Evolutionary conservation across 176 grass and related monocot species (phyloP).

Genomic region (Themeda triandra): DNA sequence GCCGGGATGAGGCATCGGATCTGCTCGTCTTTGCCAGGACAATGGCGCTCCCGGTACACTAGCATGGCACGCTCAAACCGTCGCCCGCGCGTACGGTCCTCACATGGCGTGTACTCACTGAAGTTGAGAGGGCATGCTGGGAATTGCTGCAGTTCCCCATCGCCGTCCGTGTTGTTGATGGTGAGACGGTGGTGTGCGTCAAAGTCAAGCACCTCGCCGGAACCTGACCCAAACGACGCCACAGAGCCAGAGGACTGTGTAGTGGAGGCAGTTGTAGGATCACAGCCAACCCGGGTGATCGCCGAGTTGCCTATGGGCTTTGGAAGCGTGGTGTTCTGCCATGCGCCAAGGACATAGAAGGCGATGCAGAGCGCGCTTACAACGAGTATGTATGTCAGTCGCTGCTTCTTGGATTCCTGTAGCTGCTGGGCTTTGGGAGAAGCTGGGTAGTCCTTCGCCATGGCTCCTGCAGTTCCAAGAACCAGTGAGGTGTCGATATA

Average conservation of each 20-base stretch:
- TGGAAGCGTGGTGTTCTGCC: constrained; percentile 65
- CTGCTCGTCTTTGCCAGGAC: constrained; percentile 70
- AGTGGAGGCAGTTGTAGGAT: not conserved
- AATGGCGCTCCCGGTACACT: constrained; percentile 83
- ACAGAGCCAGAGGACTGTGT: constrained; percentile 23
- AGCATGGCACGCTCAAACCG: constrained; percentile 69
- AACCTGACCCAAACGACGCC: constrained; percentile 29
- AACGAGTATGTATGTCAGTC: constrained; percentile 64
- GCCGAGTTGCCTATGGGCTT: constrained; percentile 29
- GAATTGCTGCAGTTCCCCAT: constrained; percentile 24
- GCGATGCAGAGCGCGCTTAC: constrained; percentile 68
- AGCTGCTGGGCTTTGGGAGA: constrained; percentile 78
- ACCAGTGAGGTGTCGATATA: constrained; percentile 2
- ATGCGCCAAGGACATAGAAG: constrained; percentile 86
- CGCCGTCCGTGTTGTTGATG: constrained; percentile 27
- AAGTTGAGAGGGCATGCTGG: constrained; percentile 68
- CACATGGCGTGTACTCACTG: constrained; percentile 91
- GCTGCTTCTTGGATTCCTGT: constrained; percentile 70
- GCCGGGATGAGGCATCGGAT: constrained; percentile 78
- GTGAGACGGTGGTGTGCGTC: constrained; percentile 69
- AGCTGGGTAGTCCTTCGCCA: constrained; percentile 71
- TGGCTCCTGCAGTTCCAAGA: constrained; percentile 65
- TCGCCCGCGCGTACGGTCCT: constrained; percentile 67
- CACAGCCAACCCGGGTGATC: constrained; percentile 35
- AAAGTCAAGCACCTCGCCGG: constrained; percentile 49